Conservation (phyloP, 257 asterid species). For the Salvia hispanica region DNA sequence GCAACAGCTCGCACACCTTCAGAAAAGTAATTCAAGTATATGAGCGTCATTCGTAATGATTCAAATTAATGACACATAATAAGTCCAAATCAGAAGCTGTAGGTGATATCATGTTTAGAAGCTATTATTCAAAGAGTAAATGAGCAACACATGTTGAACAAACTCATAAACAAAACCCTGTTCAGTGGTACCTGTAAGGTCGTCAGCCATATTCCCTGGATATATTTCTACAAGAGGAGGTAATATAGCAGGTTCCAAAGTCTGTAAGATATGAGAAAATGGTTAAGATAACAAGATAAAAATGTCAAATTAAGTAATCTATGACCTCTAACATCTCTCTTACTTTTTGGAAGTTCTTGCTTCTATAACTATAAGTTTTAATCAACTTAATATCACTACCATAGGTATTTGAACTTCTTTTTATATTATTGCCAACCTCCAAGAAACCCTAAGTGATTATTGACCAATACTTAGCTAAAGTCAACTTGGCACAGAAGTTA, state of each 20-base stretch:
- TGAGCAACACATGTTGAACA: not conserved
- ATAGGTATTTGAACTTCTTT: no score
- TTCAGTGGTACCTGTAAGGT: slow-evolving; percentile 66
- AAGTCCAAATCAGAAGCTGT: slow-evolving; percentile 1
- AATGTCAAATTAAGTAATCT: not conserved
- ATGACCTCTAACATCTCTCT: no score
- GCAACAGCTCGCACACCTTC: slow-evolving; percentile 83
- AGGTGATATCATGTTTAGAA: slow-evolving; percentile 8
- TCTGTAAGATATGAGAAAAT: slow-evolving; percentile 58
- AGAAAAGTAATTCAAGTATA: slow-evolving; percentile 32
- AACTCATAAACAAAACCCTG: slow-evolving; percentile 1
- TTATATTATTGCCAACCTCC: no score
- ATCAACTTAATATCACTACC: no score
- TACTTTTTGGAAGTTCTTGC: no score
- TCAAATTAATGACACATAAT: slow-evolving; percentile 2
- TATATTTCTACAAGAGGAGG: slow-evolving; percentile 90
- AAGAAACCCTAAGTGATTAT: no score
- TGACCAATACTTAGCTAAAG: no score
- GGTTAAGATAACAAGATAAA: slow-evolving; percentile 20
- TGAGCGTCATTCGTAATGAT: slow-evolving; percentile 6
- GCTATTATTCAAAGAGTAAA: not conserved
- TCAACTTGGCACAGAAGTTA: slow-evolving; percentile 33
- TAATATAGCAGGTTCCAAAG: slow-evolving; percentile 72
- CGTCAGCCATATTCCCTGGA: slow-evolving; percentile 80
- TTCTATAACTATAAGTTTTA: no score